Evolutionary conservation across 1,284 basidiomycete species (phyloP), one percentile per base, ranked within the genome.

Genomic region (Ganoderma sinense): DNA sequence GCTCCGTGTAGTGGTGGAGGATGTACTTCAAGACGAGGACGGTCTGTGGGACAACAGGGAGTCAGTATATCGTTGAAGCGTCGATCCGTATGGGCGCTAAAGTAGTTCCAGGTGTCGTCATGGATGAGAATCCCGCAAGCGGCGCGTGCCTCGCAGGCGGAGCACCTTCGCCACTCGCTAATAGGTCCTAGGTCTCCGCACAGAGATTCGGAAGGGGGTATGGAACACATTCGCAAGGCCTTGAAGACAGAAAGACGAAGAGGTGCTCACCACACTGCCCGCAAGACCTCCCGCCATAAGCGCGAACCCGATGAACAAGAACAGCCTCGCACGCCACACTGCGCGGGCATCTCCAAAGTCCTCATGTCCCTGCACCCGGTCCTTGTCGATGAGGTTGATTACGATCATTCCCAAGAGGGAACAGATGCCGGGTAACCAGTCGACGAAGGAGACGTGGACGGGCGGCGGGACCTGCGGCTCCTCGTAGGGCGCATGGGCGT

Each of bases 371-470:
- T 91, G 86, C 66, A 99, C 87, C 58, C 96, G 89, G 76, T 96
- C 93, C 86, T 99, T 99, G 85, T 99, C 97, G 77, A 99, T 96
- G 67, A 98, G 81, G 80, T 97, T 97, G 81, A 98, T 92, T 78
- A 98, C 87, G 71, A 98, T 84, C 88, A 97, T 97, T 40, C 97
- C 97, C 16, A 99, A 83, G 18, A 97, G 90, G n/a, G 95, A 96
- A 82, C 93, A 96, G 73, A 99, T 90, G 31, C 97, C 97, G 0
- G 97, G 96, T 18, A 98, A 85, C 97, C 97, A 99, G 85, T 98
- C 97, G 69, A 95, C 91, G 80, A 97, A 97, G 23, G 88, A 84
- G 80, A 98, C 94, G 79, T 96, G 94, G 6, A 98, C 94, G 3
- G 95, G 91, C 6, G 91, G 91, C 0, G 91, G 87, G 73, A 91